Evolutionary conservation across 805 yeast genomes (phyloP), one percentile per base, ranked within the genome.

Genomic region (Lachancea fermentati): DNA sequence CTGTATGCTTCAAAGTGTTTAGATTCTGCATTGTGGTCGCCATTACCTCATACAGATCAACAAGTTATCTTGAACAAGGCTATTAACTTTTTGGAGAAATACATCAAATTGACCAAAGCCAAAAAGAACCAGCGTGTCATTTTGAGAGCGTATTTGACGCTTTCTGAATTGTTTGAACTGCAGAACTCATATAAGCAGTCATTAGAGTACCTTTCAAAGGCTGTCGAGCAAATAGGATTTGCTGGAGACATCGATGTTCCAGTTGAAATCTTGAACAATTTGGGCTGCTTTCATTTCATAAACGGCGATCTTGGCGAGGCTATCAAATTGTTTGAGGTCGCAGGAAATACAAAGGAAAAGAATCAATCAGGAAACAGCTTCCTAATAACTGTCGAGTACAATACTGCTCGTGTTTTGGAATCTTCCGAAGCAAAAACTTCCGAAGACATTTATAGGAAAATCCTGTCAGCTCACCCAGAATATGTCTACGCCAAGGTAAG

Each of bases 281-380:
- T 87, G 49, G 97, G 95, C 32, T 95, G 85, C 4, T 77, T 87
- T 61, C 76, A 85, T 42, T 82, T 84, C 55, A 68, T 79, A 46
- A 79, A 74, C 47, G 79, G 78, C 18, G 76, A 81, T 50, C 66
- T 62, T 37, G 78, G 70, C 2, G 75, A 74, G 4, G 81, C 97
- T 0, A 60, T 71, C 15, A 65, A 68, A 4, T 69, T 70, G 44
- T 85, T 85, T 54, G 63, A 71, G 42, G 57, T 58, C 31, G 79
- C 87, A 2, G 29, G 32, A 2, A 30, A 26, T 3, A 15, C 30
- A 8, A 44, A 49, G 24, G 36, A 44, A 15, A 44, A 39, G 5
- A 58, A 67, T 30, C 54, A 55, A 12, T 50, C 57, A 14, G 63
- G 61, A 5, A 54, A 66, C 3, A 36, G 42, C 6, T 50, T 68